Base-by-base conservation (phyloP, 805 yeast genomes). In the Metschnikowia hibisci region DNA sequence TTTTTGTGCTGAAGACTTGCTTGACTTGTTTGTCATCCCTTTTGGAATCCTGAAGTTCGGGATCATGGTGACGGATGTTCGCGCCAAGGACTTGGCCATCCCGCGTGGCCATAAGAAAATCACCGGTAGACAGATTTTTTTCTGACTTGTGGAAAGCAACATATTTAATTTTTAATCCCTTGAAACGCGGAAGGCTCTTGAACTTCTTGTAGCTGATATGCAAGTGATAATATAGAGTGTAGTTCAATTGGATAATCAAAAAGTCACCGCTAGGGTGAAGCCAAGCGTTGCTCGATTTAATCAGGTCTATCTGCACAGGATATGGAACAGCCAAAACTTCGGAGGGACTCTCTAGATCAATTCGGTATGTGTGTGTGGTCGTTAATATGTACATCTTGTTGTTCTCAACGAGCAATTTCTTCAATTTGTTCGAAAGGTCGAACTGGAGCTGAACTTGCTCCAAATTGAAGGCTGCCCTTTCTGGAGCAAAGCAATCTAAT, bases 151-250 rank as follows among this genome's bases (percentile, higher is more conserved):
- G 8, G 6, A 68, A 63, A 2, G 53, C 55, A 22, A 70, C 45
- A 16, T 47, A 46, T 12, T 41, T 18, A 62, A 71, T 57, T 53
- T 65, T 61, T 11, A 69, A 42, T 6, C 77, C 76, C 45, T 72
- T 76, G 44, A 82, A 57, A 43, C 78, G 74, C 7, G 69, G 48
- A 25, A 83, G 58, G 12, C 58, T 57, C 45, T 71, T 71, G 48
- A 73, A 70, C 13, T 64, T 66, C 2, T 60, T 56, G 9, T 76
- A 61, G 4, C 61, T 60, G n/a, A 58, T 54, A 52, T 76, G 71
- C 30, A 77, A 55, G 47, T 77, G 78, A 53, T 61, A 78, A 52
- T 73, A 58, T 6, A 40, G 47, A 4, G 52, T 43, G 13, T 48
- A 32, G 36, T 56, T 58, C 7, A 59, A 43, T 40, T 66, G 71